Base-by-base conservation (phyloP, 768 basidiomycete species). In the Russula ochroleuca region DNA sequence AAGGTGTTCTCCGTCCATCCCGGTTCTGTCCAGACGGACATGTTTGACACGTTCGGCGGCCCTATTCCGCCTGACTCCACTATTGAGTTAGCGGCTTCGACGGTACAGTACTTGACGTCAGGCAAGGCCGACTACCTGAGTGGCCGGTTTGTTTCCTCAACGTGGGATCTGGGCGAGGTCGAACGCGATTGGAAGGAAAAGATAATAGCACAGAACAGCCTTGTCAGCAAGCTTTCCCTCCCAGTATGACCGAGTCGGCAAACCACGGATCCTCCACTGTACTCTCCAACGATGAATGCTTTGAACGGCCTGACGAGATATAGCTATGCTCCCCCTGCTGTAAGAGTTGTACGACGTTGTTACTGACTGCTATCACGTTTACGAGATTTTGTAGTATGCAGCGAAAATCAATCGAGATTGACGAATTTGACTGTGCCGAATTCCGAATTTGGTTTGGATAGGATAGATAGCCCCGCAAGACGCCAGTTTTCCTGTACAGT, bases 161-260 rank as follows among this genome's bases (percentile, higher is more conserved):
- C 49, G n/a, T 64, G 63, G 60, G 45, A 64, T 54, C 13, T 61
- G 15, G 51, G 45, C 28, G 52, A 64, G 14, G 63, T 53, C 5
- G 57, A 49, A 48, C 48, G 63, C 2, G 41, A 61, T 33, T 53
- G 37, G 59, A 64, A 64, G 38, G 57, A 64, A 25, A 55, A 49
- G 53, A 64, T 62, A 28, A n/a, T 63, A 8, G 17, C 56, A 23
- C 49, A 63, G 15, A 38, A 45, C n/a, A 6, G 25, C 17, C 62
- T 58, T 3, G 56, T 63, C n/a, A 51, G 17, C 59, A 64, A 61
- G 38, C 57, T 60, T 37, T 52, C 45, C 2, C 11, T 54, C 23
- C 54, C 58, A 13, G 37, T 9, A 6, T 62, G 23, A 31, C 17
- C 17, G 25, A 14, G 31, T 48, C 11, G 9, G 10, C 38, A 11